Conservation (phyloP, 352 stramenopile species). For the Plasmopara viticola region DNA sequence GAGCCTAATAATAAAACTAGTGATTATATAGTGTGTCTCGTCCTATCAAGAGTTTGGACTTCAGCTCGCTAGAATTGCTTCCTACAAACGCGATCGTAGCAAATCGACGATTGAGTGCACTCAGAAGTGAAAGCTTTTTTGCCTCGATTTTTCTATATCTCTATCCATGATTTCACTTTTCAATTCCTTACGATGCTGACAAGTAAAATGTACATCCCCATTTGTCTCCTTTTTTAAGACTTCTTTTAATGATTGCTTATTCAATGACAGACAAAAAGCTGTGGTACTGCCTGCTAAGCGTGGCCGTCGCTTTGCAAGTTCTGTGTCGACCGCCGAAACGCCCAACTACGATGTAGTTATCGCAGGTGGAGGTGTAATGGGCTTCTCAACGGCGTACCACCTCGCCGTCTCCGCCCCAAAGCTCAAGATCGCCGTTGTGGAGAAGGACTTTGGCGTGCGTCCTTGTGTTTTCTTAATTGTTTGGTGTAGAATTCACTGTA, state of each 20-base stretch:
- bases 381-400: slow-evolving; percentile 83
- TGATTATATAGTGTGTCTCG: no score
- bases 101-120: not conserved
- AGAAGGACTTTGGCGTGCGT: slow-evolving; percentile 61
- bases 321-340: slow-evolving; percentile 14
- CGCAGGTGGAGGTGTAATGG: slow-evolving; percentile 74
- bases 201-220: slow-evolving; percentile 22
- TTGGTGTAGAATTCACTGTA: slow-evolving; percentile 6
- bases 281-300: slow-evolving; percentile 11
- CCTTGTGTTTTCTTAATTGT: not conserved
- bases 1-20: no score
- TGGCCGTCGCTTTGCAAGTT: slow-evolving; percentile 22
- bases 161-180: slow-evolving; percentile 16
- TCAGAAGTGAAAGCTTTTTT: not conserved
- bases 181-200: slow-evolving; percentile 32
- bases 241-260: not conserved
- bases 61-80: not conserved
- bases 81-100: not conserved
- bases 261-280: slow-evolving; percentile 17
- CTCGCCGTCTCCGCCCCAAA: slow-evolving; percentile 58
- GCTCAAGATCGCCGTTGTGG: slow-evolving; percentile 66
- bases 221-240: not conserved
- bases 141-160: not conserved
- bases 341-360: slow-evolving; percentile 76
- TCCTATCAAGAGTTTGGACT: no score